Evolutionary conservation across 2,329 filamentous ascomycete species (phyloP).

Genomic region (Aureobasidium namibiae): DNA sequence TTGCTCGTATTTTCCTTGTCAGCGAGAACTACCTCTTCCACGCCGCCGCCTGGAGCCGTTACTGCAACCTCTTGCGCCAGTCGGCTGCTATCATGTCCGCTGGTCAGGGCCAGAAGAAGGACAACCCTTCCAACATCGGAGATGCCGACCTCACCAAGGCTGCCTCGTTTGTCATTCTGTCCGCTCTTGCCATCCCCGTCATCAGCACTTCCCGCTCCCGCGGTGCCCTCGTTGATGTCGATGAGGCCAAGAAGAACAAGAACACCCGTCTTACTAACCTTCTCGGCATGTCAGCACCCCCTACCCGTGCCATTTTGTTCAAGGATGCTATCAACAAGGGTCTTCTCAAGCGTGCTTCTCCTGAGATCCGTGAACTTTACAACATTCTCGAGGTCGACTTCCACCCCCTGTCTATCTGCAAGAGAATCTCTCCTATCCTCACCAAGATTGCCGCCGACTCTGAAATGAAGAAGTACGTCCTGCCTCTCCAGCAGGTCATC

Average conservation of each 20-base stretch:
- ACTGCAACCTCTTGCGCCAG: conserved; percentile 92
- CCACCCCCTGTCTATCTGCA: conserved; percentile 95
- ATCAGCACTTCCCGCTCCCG: conserved; percentile 97
- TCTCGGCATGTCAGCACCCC: conserved; percentile 82
- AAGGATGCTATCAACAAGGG: conserved; percentile 94
- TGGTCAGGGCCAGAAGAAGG: conserved; percentile 84
- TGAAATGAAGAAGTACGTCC: conserved; percentile 95
- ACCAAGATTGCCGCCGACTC: conserved; percentile 85
- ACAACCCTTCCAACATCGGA: conserved; percentile 74
- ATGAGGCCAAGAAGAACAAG: conserved; percentile 97
- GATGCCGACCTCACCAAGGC: conserved; percentile 90
- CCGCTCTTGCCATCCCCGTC: conserved; percentile 93
- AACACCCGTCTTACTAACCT: conserved; percentile 95
- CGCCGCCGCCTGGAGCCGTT: conserved; percentile 91
- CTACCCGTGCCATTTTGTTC: conserved; percentile 84
- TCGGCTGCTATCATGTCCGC: conserved; percentile 74
- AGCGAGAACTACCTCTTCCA: conserved; percentile 99
- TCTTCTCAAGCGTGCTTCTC: conserved; percentile 80
- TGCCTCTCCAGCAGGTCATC: conserved; percentile 95
- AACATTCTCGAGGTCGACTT: conserved; percentile 99
- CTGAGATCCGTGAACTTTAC: conserved; percentile 94
- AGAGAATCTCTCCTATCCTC: conserved; percentile 96
- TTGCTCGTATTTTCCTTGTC: conserved; percentile 95
- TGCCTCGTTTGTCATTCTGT: conserved; percentile 90
- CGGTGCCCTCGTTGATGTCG: conserved; percentile 90